These are phyloP conservation scores for Mycosarcoma maydis DNA, from an alignment of 1,284 basidiomycete genomes.

Conservation along the genomic window DNA sequence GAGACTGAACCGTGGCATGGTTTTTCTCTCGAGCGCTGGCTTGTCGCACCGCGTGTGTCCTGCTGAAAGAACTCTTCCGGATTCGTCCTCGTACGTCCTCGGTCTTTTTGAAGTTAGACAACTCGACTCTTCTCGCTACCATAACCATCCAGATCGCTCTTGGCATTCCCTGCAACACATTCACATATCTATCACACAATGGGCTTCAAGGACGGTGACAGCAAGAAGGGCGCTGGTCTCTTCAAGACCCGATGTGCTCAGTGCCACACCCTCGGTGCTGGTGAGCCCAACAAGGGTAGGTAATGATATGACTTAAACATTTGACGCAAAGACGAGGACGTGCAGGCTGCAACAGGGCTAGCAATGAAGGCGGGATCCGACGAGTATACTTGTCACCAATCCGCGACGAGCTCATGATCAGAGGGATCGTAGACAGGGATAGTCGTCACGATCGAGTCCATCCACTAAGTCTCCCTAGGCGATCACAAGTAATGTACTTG, in stretches of 20 bases:
- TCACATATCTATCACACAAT: conserved; percentile 31
- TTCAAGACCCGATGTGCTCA: conserved; percentile 88
- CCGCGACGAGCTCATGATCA: no score
- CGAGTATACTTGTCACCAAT: no score
- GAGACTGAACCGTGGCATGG: conserved; percentile 7
- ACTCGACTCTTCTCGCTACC: background rate
- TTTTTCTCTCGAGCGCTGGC: background rate
- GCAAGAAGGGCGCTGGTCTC: conserved; percentile 62
- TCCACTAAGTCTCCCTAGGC: no score
- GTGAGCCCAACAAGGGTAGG: conserved; percentile 78
- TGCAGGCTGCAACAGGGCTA: no score
- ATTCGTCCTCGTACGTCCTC: conserved; percentile 4
- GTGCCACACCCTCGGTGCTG: conserved; percentile 89
- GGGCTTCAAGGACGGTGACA: conserved; percentile 59
- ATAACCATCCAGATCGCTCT: conserved; percentile 8
- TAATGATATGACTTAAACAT: conserved; percentile 2
- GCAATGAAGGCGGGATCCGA: no score
- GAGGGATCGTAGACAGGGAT: no score
- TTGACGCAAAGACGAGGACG: no score
- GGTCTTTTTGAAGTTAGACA: no score
- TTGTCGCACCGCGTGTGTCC: background rate
- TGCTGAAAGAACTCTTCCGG: background rate
- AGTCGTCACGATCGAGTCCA: no score
- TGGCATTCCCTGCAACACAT: background rate
- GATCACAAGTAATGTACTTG: no score